Conservation (phyloP, 2,329 filamentous ascomycete genomes). For the Exophiala dermatitidis region DNA sequence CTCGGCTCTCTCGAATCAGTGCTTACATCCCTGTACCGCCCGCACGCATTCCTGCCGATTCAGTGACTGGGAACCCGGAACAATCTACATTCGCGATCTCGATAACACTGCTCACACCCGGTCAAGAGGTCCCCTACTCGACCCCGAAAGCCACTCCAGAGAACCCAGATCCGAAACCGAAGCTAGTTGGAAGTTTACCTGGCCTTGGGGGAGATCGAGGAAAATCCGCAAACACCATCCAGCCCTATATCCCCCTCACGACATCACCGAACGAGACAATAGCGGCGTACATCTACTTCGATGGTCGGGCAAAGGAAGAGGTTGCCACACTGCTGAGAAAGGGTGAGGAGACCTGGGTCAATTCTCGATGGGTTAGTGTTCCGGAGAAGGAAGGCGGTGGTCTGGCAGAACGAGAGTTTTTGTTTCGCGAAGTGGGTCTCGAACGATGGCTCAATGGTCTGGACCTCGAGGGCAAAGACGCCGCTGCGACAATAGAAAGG, state of each 20-base stretch:
- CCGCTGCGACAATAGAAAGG: constrained; percentile 62
- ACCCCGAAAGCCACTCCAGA: constrained; percentile 70
- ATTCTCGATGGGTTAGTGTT: constrained; percentile 94
- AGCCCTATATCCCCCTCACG: constrained; percentile 86
- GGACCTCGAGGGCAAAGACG: constrained; percentile 88
- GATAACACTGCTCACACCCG: constrained; percentile 86
- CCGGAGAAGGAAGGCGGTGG: constrained; percentile 86
- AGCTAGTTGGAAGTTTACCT: constrained; percentile 67
- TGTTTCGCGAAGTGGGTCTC: constrained; percentile 92
- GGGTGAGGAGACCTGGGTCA: constrained; percentile 98
- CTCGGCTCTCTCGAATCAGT: constrained; percentile 83
- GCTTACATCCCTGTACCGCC: constrained; percentile 95
- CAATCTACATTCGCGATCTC: constrained; percentile 96
- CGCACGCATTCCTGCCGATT: constrained; percentile 62
- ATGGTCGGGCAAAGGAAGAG: constrained; percentile 89
- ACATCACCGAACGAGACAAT: constrained; percentile 93
- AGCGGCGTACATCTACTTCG: constrained; percentile 98
- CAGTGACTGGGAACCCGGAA: constrained; percentile 68
- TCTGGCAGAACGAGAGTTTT: constrained; percentile 88
- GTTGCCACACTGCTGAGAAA: constrained; percentile 87
- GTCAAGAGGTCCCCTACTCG: constrained; percentile 85
- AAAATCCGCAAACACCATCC: constrained; percentile 53
- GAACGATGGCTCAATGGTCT: constrained; percentile 95
- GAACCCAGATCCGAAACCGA: constrained; percentile 73
- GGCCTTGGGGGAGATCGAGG: constrained; percentile 47